phyloP scores from a whole-genome alignment of 2,329 filamentous ascomycete species.

The Boeremia lycopersici region DNA sequence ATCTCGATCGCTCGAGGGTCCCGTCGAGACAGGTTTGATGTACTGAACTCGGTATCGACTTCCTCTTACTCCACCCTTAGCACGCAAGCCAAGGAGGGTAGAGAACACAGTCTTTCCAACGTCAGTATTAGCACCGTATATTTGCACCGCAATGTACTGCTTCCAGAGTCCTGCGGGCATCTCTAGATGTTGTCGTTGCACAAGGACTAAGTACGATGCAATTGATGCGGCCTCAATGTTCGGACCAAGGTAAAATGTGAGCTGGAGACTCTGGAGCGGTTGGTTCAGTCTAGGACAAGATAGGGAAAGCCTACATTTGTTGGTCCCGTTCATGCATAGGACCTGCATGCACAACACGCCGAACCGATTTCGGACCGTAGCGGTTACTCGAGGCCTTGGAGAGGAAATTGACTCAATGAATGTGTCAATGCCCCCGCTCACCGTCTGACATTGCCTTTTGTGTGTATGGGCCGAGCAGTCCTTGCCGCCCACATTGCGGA shows the following conservation, averaged over 20 bases:
- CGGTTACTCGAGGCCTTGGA: conserved; percentile 20
- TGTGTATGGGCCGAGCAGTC: background rate
- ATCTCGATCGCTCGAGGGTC: conserved; percentile 71
- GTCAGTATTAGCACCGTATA: conserved; percentile 84
- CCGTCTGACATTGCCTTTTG: conserved; percentile 9
- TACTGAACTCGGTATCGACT: conserved; percentile 60
- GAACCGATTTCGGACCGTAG: conserved; percentile 16
- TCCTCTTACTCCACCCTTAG: conserved; percentile 54
- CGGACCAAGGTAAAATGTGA: background rate
- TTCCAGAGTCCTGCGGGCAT: conserved; percentile 70
- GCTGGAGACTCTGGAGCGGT: background rate
- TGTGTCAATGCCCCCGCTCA: conserved; percentile 7
- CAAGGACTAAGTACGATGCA: background rate
- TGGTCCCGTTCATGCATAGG: conserved; percentile 6
- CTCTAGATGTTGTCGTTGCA: conserved; percentile 45
- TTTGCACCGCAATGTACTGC: conserved; percentile 70
- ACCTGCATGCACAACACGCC: conserved; percentile 12
- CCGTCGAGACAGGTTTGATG: conserved; percentile 83
- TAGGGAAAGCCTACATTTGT: background rate
- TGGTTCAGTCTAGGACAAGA: background rate
- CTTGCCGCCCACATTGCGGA: conserved; percentile 2
- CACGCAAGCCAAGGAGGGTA: conserved; percentile 65
- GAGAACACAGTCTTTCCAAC: conserved; percentile 85
- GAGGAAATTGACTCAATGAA: conserved; percentile 6
- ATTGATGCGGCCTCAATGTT: conserved; percentile 5